phyloP scores from a whole-genome alignment of 345 rosid genomes.

The Citrus sinensis region DVS_A1.0 CM039163.1:6199501-6200000 shows the following conservation, averaged over 20 bases:
- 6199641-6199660: slow-evolving; percentile 39
- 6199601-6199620: slow-evolving; percentile 63
- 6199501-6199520: slow-evolving; percentile 71
- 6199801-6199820: too few species aligned
- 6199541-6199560: slow-evolving; percentile 52
- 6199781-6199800: too few species aligned
- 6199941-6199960: too few species aligned
- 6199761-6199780: neutral
- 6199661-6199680: neutral
- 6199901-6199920: too few species aligned
- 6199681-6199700: too few species aligned
- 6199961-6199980: neutral
- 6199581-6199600: slow-evolving; percentile 71
- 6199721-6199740: slow-evolving; percentile 8
- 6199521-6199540: slow-evolving; percentile 61
- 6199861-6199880: too few species aligned
- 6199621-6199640: slow-evolving; percentile 18
- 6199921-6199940: neutral
- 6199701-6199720: neutral
- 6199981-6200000: neutral
- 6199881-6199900: too few species aligned
- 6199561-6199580: slow-evolving; percentile 54
- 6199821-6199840: too few species aligned
- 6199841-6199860: too few species aligned
- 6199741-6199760: neutral